Evolutionary conservation across 176 grass and related monocot species (phyloP), one percentile per base, ranked within the genome.

Genomic region (Aegilops longissima): DNA sequence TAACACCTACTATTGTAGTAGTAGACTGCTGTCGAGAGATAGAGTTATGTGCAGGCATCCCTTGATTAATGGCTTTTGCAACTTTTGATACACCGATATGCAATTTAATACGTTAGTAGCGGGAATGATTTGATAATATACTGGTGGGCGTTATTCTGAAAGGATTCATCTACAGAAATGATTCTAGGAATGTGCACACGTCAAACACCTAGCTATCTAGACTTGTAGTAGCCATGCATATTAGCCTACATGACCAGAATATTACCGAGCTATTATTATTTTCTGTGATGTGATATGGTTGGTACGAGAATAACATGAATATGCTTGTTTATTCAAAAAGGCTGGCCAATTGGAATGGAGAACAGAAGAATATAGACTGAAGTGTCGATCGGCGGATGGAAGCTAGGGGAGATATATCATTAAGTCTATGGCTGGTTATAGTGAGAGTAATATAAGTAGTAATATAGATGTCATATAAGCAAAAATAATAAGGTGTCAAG

Each of bases 61-160:
- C 84, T 79, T 78, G 84, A 83, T 66, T 83, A 86, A 65, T 79
- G 84, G 89, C 89, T 90, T 90, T 90, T 78, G 20, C 84, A 62
- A 34, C 79, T 90, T 86, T 90, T 58, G 7, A 86, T 82, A 85
- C 12, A 45, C 17, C 67, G 34, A 81, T 76, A 47, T 85, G 44
- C 5, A 61, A 67, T 89, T 85, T 45, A 85, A 66, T 80, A 86
- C 27, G 47, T 51, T 59, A 78, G 72, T 78, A 86, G 58, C 20
- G 18, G 79, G 72, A 86, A 89, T 89, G 70, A 86, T 87, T 83
- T 86, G 80, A 86, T 86, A 86, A 44, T 44, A 44, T 86, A 66
- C 79, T 79, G 89, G 40, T 64, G 30, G 84, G 66, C 87, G 47
- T 79, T 24, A 73, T 87, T 73, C 85, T 76, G 34, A 70, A 70